Conservation (phyloP, 2,329 filamentous ascomycete genomes). For the Verticillium isaacii region DNA sequence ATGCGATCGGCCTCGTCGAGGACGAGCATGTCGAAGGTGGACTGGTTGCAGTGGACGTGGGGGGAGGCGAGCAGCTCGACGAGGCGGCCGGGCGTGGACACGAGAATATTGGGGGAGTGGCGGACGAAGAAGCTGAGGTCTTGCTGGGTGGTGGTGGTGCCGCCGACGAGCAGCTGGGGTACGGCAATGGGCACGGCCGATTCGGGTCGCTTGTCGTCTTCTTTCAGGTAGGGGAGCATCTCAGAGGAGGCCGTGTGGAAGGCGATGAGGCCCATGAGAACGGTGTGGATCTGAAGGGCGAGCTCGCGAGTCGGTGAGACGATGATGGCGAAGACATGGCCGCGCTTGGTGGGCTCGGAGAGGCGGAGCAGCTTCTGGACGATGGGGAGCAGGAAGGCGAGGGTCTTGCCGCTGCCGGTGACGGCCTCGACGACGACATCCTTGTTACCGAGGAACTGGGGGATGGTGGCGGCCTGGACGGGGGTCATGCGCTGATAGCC, state of each 20-base stretch:
- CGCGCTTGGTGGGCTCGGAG: constrained; percentile 78
- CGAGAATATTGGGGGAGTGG: constrained; percentile 79
- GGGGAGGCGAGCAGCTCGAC: constrained; percentile 82
- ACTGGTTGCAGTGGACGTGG: constrained; percentile 82
- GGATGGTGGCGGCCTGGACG: constrained; percentile 89
- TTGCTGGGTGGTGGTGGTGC: constrained; percentile 72
- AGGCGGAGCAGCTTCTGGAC: constrained; percentile 76
- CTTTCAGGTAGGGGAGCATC: constrained; percentile 47
- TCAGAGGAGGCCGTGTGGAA: constrained; percentile 81
- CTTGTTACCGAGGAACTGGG: constrained; percentile 83
- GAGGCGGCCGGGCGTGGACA: constrained; percentile 86
- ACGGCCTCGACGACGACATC: constrained; percentile 93
- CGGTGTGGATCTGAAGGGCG: constrained; percentile 82
- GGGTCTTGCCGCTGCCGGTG: constrained; percentile 85
- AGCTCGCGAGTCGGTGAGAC: constrained; percentile 92
- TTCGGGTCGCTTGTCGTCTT: constrained; percentile 50
- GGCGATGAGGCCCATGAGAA: constrained; percentile 69
- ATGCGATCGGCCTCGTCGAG: constrained; percentile 93
- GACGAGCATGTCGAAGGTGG: constrained; percentile 86
- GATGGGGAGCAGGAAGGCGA: constrained; percentile 73
- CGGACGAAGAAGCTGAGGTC: constrained; percentile 83
- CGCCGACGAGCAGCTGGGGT: constrained; percentile 84
- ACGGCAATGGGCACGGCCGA: constrained; percentile 54
- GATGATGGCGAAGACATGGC: constrained; percentile 87
- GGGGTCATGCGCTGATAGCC: constrained; percentile 86